phyloP scores from a whole-genome alignment of 495 filamentous ascomycete genomes.

The Lasiosphaeris hirsuta region DNA sequence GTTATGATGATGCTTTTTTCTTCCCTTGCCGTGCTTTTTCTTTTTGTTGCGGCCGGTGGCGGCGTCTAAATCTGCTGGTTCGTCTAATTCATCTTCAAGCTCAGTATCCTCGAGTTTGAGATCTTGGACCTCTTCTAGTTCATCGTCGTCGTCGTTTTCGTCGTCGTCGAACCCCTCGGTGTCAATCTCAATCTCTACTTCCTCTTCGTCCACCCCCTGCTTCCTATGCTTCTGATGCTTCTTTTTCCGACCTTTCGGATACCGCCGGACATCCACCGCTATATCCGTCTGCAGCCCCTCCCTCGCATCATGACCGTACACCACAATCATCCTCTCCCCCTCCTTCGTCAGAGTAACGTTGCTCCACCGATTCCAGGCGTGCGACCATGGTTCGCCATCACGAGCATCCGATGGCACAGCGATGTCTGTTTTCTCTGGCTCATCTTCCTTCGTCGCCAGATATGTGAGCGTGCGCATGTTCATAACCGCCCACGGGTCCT shows the following conservation, averaged over 20 bases:
- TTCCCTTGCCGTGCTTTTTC: not conserved
- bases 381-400: conserved; percentile 63
- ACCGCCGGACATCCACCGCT: conserved; percentile 33
- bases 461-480: conserved; percentile 75
- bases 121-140: not conserved
- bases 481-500: conserved; percentile 82
- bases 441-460: conserved; percentile 3
- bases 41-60: not conserved
- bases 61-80: not conserved
- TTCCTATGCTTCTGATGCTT: conserved; percentile 2
- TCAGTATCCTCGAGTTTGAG: not conserved
- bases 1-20: conserved; percentile 1
- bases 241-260: not conserved
- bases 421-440: conserved; percentile 27
- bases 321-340: conserved; percentile 45
- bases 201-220: not conserved
- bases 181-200: conserved; percentile 6
- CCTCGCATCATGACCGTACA: conserved; percentile 87
- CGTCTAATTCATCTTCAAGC: not conserved
- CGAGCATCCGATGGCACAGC: conserved; percentile 56
- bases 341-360: conserved; percentile 16
- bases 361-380: conserved; percentile 49
- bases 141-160: not conserved
- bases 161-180: not conserved
- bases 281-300: conserved; percentile 53